Conservation (phyloP, 2,329 filamentous ascomycete species). For the Teratosphaeria epicoccoides region DNA sequence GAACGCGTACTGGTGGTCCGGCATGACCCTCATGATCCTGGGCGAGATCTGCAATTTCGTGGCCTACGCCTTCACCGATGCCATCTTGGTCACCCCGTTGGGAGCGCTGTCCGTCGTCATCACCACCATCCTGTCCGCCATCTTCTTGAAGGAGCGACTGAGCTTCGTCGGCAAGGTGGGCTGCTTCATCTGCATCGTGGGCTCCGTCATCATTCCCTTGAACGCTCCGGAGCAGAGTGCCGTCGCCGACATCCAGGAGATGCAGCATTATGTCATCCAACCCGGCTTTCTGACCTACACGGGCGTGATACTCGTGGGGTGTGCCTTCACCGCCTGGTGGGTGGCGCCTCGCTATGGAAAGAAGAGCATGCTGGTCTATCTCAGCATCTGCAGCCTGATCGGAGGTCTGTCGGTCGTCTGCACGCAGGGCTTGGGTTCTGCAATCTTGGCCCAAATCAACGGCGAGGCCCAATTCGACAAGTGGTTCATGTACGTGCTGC, state of each 20-base stretch:
- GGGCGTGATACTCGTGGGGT: slow-evolving; percentile 69
- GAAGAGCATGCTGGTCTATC: slow-evolving; percentile 94
- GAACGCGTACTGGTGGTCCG: slow-evolving; percentile 87
- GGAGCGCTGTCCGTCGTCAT: slow-evolving; percentile 88
- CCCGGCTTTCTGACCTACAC: slow-evolving; percentile 81
- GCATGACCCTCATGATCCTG: slow-evolving; percentile 94
- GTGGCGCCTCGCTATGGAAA: slow-evolving; percentile 82
- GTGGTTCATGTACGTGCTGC: slow-evolving; percentile 88
- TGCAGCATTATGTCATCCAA: slow-evolving; percentile 76
- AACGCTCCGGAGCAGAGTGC: slow-evolving; percentile 83
- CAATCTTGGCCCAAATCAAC: slow-evolving; percentile 74
- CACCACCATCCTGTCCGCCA: slow-evolving; percentile 78
- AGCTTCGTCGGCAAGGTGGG: slow-evolving; percentile 94
- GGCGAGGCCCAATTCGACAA: slow-evolving; percentile 87
- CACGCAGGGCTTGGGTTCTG: slow-evolving; percentile 84
- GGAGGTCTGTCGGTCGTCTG: slow-evolving; percentile 90
- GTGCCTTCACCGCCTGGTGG: slow-evolving; percentile 63
- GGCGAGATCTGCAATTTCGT: slow-evolving; percentile 97
- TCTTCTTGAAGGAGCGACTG: slow-evolving; percentile 89
- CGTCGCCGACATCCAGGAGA: slow-evolving; percentile 78
- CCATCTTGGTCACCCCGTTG: slow-evolving; percentile 85
- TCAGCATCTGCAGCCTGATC: slow-evolving; percentile 90
- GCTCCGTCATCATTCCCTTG: slow-evolving; percentile 85
- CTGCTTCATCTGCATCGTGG: slow-evolving; percentile 89
- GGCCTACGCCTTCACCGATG: slow-evolving; percentile 93